phyloP scores from a whole-genome alignment of 176 grass and related monocot species.

The Rhynchospora pubera region DNA sequence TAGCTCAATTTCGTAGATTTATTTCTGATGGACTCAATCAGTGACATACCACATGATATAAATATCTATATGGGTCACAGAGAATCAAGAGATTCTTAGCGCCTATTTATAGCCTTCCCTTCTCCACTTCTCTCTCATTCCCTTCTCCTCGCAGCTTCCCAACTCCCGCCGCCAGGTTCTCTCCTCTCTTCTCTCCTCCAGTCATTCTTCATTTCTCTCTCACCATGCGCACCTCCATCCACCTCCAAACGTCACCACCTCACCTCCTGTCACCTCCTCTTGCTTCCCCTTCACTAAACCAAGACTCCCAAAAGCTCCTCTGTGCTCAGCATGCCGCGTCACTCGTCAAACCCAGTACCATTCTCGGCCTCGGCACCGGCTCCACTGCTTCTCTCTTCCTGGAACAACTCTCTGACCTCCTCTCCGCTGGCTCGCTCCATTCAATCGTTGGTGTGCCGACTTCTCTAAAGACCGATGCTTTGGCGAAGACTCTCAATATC shows the following conservation, averaged over 20 bases:
- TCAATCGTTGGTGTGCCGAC: conserved; percentile 47
- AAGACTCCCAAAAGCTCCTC: conserved; percentile 66
- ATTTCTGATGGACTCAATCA: neutral
- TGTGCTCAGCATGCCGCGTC: conserved; percentile 49
- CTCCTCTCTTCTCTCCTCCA: conserved; percentile 9
- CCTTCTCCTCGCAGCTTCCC: neutral
- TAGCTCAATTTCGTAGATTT: neutral
- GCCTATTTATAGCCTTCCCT: conserved; percentile 1
- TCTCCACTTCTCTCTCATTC: conserved; percentile 20
- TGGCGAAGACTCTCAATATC: conserved; percentile 34
- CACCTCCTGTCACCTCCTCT: neutral
- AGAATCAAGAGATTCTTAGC: neutral
- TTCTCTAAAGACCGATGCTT: conserved; percentile 50
- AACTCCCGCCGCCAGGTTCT: neutral
- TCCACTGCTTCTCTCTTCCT: conserved; percentile 68
- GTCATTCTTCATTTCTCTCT: neutral
- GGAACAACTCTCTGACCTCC: conserved; percentile 42
- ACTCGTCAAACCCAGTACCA: conserved; percentile 36
- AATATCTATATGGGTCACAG: neutral
- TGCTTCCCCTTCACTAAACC: conserved; percentile 7
- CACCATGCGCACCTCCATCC: conserved; percentile 46
- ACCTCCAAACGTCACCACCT: conserved; percentile 20
- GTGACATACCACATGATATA: neutral
- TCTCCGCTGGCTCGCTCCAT: conserved; percentile 15
- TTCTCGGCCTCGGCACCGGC: conserved; percentile 64